A percentile compares a stretch with the other conserved stretches of the same genome.
phyloP scores from a whole-genome alignment of 2,329 filamentous ascomycete species.

The Penicillium corylophilum region DNA sequence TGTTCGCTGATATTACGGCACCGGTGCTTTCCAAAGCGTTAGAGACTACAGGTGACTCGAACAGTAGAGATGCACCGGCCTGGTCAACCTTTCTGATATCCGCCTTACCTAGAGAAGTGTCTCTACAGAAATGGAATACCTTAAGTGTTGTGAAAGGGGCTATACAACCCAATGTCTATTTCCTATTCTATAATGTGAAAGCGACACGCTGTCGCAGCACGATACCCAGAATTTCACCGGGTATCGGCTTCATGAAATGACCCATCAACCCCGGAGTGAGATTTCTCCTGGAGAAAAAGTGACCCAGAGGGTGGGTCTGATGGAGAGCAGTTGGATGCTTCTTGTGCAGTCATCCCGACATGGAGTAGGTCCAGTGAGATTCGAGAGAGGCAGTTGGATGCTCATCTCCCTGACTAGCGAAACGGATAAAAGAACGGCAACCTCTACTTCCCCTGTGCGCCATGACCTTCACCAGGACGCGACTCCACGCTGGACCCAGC shows the following conservation, averaged over 20 bases:
- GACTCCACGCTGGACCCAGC: neutral
- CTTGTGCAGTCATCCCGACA: conserved; percentile 39
- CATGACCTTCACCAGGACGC: conserved; percentile 16
- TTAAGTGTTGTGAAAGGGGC: neutral
- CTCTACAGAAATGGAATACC: no score
- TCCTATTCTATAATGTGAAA: conserved; percentile 1
- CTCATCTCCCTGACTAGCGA: conserved; percentile 41
- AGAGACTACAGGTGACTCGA: neutral
- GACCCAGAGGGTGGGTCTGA: conserved; percentile 32
- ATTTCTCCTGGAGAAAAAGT: conserved; percentile 11
- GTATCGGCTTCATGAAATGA: conserved; percentile 14
- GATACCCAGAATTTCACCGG: conserved; percentile 2
- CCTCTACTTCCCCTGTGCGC: conserved; percentile 32
- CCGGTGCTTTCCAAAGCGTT: no score
- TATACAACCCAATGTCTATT: neutral
- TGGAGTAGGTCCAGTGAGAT: conserved; percentile 23
- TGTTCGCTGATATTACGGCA: no score
- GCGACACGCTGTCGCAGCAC: conserved; percentile 8
- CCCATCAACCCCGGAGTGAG: conserved; percentile 23
- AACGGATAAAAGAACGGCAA: conserved; percentile 36
- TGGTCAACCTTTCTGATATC: neutral
- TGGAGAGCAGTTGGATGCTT: conserved; percentile 48
- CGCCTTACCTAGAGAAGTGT: neutral
- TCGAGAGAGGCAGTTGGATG: conserved; percentile 44
- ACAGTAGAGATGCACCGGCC: neutral